Evolutionary conservation across 495 filamentous ascomycete genomes (phyloP).

Genomic region (Aspergillus indologenus): DNA sequence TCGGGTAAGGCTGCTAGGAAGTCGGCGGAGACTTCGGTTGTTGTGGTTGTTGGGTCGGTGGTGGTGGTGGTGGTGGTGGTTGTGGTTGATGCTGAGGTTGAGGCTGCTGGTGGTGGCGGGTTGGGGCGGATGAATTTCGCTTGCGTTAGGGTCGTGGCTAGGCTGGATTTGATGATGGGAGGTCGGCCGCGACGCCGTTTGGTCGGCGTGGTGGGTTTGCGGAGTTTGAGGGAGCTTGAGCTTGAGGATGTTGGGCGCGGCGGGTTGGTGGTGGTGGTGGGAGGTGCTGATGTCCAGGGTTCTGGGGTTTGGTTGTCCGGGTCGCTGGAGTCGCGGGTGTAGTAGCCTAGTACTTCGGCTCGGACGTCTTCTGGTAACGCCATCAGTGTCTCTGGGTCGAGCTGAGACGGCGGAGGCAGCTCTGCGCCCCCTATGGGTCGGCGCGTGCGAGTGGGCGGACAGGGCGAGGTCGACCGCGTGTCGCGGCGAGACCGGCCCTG

Average conservation of each 20-base stretch:
- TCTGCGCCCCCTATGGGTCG: constrained; percentile 16
- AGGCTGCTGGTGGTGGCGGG: constrained; percentile 14
- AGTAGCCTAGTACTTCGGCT: constrained; percentile 71
- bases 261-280: background rate
- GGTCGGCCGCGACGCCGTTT: constrained; percentile 55
- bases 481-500: constrained; percentile 40
- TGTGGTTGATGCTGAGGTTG: constrained; percentile 12
- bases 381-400: constrained; percentile 71
- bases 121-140: constrained; percentile 56
- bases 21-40: constrained; percentile 51
- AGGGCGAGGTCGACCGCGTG: constrained; percentile 28
- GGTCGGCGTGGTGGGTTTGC: constrained; percentile 52
- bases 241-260: constrained; percentile 46
- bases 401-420: constrained; percentile 52
- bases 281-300: constrained; percentile 42
- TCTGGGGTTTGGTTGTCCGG: constrained; percentile 22
- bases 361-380: constrained; percentile 81
- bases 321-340: constrained; percentile 34
- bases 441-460: constrained; percentile 30
- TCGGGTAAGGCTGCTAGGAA: constrained; percentile 81
- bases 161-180: constrained; percentile 33
- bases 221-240: constrained; percentile 33
- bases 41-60: background rate
- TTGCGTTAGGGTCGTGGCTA: constrained; percentile 55
- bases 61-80: constrained; percentile 9